Conservation (phyloP, 345 rosid genomes). For the Angophora floribunda region DNA sequence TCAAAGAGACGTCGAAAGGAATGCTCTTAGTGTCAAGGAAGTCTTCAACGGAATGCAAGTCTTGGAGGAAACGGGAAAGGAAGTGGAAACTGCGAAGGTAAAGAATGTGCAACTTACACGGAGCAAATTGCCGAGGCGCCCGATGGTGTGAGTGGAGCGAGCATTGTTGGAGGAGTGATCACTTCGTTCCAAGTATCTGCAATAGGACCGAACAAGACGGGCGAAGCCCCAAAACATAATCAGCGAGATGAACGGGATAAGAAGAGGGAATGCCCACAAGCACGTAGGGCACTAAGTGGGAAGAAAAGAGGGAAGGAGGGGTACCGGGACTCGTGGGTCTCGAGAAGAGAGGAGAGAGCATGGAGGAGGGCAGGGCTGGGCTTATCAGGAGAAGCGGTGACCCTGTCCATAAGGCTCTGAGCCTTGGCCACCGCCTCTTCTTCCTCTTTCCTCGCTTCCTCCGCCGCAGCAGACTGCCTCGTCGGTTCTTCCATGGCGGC, state of each 20-base stretch:
- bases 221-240: not conserved
- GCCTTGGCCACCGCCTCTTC: constrained; percentile 65
- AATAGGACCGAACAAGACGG: not conserved
- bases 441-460: constrained; percentile 37
- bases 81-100: not conserved
- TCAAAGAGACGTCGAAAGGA: not conserved
- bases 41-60: not conserved
- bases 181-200: constrained; percentile 53
- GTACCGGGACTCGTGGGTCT: constrained; percentile 77
- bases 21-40: not conserved
- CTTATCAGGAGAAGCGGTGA: constrained; percentile 62
- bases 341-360: constrained; percentile 75
- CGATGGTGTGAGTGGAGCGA: constrained; percentile 71
- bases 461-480: constrained; percentile 11
- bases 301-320: not conserved
- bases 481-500: not conserved
- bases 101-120: constrained; percentile 35
- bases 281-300: not conserved
- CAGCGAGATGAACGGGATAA: not conserved
- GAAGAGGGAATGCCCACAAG: not conserved
- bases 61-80: not conserved
- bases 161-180: constrained; percentile 41
- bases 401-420: constrained; percentile 65
- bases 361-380: constrained; percentile 73
- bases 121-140: constrained; percentile 65